Evolutionary conservation across 2,329 filamentous ascomycete genomes (phyloP), one percentile per base, ranked within the genome.

Genomic region (Sclerotinia sclerotiorum): DNA sequence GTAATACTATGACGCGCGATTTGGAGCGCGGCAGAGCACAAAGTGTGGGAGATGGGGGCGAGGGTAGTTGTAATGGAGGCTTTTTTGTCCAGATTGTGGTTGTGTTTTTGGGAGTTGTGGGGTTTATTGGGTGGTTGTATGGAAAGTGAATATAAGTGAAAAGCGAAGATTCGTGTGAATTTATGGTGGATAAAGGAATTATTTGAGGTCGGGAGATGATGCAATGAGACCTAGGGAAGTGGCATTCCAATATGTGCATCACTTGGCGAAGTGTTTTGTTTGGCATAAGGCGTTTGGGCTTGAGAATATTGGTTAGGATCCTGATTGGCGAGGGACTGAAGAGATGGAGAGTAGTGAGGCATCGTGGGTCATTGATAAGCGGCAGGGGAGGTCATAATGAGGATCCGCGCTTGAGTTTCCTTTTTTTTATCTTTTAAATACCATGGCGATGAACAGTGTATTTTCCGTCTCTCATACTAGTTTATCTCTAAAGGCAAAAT

Each of bases 91-190:
- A 51, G 29, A 35, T 62, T 32, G 46, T 51, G 46, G 46, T 51
- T 24, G 29, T 15, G 2, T 51, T 62, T 51, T 35, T 62, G 29
- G 29, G 44, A 3, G 1, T 62, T 35, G 60, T 32, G 7, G 60
- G 29, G 21, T 51, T 62, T 24, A n/a, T 62, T 19, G 49, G 44
- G 60, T 62, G 60, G 60, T 6, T 51, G 48, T 62, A 51, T 51
- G 13, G 29, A 21, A n/a, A 11, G 24, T 60, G 13, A 32, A 32
- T 8, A 10, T 5, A 4, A 8, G 7, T 39, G 15, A 13, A 13
- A 24, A 32, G 2, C 42, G 11, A 7, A 35, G n/a, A 13, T 24
- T 8, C 5, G 15, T 8, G 13, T 5, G 39, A 17, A 17, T 42
- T 42, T 42, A 42, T 17, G 39, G 10, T 7, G 10, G 24, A 17